Evolutionary conservation across 1,139 yeast genomes (phyloP), one percentile per base, ranked within the genome.

Genomic region (Lizanozyma gosingica): DNA sequence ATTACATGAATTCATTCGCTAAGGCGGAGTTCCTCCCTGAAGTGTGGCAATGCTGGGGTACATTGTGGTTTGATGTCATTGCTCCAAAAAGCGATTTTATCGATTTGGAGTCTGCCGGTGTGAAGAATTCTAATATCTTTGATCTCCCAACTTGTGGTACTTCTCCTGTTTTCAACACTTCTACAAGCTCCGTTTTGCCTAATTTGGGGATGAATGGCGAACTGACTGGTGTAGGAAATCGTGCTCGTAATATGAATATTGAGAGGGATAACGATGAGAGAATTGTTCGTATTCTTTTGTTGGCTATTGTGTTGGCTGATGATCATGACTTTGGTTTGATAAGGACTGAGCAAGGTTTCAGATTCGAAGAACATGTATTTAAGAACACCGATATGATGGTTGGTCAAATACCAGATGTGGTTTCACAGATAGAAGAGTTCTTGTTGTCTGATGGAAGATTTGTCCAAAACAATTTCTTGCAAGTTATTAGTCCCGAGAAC

Each of bases 1-100:
- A 62, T 34, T 62, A 67, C 39, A 52, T 78, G 15, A 50, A 56
- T 3, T 54, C 64, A 45, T 80, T 78, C 53, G 68, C 75, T 44
- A 65, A 70, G 35, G 68, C 76, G 53, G 92, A 83, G 56, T 73
- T 67, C 37, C 62, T 83, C 40, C 78, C 84, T 35, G 94, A 83
- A 59, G 84, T 80, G 22, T 83, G 90, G 88, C 80, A 80, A 54
- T 80, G 88, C 53, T 83, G 92, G 88, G 94, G 94, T 2, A 77
- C 88, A 0, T 59, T 83, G 35, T 83, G 92, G 90, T 83, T 77
- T 59, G 90, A 83, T 56, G 66, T 67, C 36, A 62, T 80, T 35
- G 59, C 60, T 17, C 48, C 59, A 22, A 78, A 78, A 48, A 65
- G 65, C 2, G 83, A 78, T 47, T 78, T 73, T 48, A 65, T 65